Conservation (phyloP, 2,329 filamentous ascomycete genomes). For the Blastomyces parvus region DNA sequence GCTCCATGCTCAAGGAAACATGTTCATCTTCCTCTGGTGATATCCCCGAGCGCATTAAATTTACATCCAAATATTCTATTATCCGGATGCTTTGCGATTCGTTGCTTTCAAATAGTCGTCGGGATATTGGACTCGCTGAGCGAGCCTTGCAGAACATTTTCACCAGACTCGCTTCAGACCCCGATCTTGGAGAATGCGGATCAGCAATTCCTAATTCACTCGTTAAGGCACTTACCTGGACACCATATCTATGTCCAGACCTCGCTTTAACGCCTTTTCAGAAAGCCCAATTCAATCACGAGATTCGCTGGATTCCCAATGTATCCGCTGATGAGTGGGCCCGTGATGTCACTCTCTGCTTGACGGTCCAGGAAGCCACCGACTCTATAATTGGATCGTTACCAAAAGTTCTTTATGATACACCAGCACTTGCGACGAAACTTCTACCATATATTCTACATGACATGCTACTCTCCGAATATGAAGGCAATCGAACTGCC, state of each 20-base stretch:
- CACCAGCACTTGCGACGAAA: slow-evolving; percentile 61
- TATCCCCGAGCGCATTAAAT: slow-evolving; percentile 14
- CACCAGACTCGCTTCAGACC: slow-evolving; percentile 24
- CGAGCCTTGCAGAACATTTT: slow-evolving; percentile 37
- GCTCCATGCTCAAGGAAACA: slow-evolving; percentile 40
- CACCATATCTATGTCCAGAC: slow-evolving; percentile 32
- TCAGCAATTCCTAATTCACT: slow-evolving; percentile 29
- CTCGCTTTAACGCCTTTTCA: slow-evolving; percentile 20
- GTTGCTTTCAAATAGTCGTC: slow-evolving; percentile 48
- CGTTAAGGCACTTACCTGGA: slow-evolving; percentile 36
- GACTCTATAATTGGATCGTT: slow-evolving; percentile 63
- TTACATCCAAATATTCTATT: slow-evolving; percentile 52
- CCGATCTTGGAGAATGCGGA: slow-evolving; percentile 28
- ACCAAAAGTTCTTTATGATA: slow-evolving; percentile 53
- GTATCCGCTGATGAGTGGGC: slow-evolving; percentile 27
- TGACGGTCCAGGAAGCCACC: slow-evolving; percentile 50
- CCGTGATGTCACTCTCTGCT: slow-evolving; percentile 31
- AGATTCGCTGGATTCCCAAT: slow-evolving; percentile 17
- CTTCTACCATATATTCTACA: slow-evolving; percentile 80
- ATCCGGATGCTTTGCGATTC: slow-evolving; percentile 54
- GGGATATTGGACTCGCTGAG: slow-evolving; percentile 36
- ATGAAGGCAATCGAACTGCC: slow-evolving; percentile 50
- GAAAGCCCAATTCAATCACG: slow-evolving; percentile 13
- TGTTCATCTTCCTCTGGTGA: slow-evolving; percentile 10
- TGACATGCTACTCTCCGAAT: slow-evolving; percentile 61